These are phyloP conservation scores for Catenaria anguillulae DNA, from an alignment of 371 early-diverging fungal species.

Conservation along the genomic window DNA sequence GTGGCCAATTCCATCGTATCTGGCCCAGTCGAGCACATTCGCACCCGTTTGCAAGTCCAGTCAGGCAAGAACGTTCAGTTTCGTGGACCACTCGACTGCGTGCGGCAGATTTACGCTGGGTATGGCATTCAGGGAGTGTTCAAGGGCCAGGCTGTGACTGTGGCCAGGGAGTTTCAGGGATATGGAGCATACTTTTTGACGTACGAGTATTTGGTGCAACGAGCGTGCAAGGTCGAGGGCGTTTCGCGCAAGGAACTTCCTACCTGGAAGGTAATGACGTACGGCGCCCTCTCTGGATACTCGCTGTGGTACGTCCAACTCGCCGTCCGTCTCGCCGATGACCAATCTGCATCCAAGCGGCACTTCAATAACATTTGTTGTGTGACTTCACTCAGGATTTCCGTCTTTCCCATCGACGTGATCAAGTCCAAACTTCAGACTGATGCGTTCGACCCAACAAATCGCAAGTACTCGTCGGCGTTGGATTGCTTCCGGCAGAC, in stretches of 20 bases:
- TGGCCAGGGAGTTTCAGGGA: conserved; percentile 28
- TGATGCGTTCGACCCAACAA: conserved; percentile 22
- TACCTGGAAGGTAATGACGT: conserved; percentile 18
- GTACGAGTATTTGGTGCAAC: conserved; percentile 31
- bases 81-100: conserved; percentile 29
- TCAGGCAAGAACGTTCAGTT: conserved; percentile 12
- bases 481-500: conserved; percentile 29
- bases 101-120: conserved; percentile 17
- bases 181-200: conserved; percentile 22
- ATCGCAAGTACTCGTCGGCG: conserved; percentile 20
- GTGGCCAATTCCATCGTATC: conserved; percentile 30
- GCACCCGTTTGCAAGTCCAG: conserved; percentile 36
- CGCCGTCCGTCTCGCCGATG: conserved; percentile 30
- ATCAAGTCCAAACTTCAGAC: conserved; percentile 36
- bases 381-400: conserved; percentile 7
- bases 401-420: conserved; percentile 17
- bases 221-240: conserved; percentile 12
- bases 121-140: conserved; percentile 29
- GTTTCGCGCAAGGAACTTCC: conserved; percentile 19
- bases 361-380: too few relatives aligned
- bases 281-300: conserved; percentile 31
- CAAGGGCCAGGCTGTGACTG: conserved; percentile 37
- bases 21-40: conserved; percentile 39
- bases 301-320: conserved; percentile 28
- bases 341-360: too few relatives aligned